phyloP scores from a whole-genome alignment of 176 grass and related monocot species.

The Triticum timopheevii region DNA sequence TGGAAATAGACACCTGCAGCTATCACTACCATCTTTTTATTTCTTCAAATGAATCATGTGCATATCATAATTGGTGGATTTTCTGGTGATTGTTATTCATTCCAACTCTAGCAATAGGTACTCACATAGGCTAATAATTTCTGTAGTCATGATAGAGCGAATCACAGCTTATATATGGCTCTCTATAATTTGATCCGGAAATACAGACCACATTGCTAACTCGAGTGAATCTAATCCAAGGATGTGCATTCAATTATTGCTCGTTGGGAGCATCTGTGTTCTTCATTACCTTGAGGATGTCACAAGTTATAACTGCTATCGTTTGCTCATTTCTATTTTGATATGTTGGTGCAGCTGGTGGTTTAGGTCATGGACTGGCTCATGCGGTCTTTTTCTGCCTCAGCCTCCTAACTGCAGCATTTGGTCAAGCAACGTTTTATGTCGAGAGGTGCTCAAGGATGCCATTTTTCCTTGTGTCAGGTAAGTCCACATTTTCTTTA shows the following conservation, averaged over 20 bases:
- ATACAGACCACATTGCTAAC: background rate
- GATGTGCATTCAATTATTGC: conserved; percentile 6
- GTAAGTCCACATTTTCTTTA: conserved; percentile 22
- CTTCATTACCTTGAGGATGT: background rate
- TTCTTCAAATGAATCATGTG: background rate
- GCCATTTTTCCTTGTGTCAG: conserved; percentile 91
- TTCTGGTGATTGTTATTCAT: background rate
- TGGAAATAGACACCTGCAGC: background rate
- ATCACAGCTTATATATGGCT: background rate
- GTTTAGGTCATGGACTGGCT: conserved; percentile 90
- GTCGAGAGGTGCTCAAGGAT: conserved; percentile 74
- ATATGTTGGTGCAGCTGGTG: conserved; percentile 74
- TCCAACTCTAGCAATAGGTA: background rate
- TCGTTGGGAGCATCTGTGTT: background rate
- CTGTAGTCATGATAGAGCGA: background rate
- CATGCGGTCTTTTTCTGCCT: conserved; percentile 96
- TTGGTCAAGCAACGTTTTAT: conserved; percentile 92
- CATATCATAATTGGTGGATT: background rate
- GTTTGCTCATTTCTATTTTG: conserved; percentile 25
- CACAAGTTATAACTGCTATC: conserved; percentile 2
- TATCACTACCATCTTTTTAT: background rate
- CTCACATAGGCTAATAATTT: conserved; percentile 6
- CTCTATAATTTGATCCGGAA: background rate
- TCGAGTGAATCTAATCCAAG: background rate
- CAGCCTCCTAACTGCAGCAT: conserved; percentile 89